Evolutionary conservation across 2,329 filamentous ascomycete genomes (phyloP).

Genomic region (Davidsoniella neocaledoniae): DNA sequence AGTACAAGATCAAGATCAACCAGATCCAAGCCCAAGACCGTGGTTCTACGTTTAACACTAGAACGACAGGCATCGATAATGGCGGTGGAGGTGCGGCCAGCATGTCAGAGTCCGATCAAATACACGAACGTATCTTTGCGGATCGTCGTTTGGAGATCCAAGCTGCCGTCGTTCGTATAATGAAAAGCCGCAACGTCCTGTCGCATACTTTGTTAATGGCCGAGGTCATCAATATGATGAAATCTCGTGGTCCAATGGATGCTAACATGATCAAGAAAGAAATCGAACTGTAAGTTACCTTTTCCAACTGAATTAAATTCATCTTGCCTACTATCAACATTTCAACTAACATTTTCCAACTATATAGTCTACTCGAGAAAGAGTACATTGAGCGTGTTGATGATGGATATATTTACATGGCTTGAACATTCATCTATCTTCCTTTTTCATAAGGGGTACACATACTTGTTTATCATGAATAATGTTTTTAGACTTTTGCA

Average conservation of each 20-base stretch:
- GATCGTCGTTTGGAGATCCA: conserved; percentile 94
- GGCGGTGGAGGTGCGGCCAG: conserved; percentile 43
- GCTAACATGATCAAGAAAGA: conserved; percentile 85
- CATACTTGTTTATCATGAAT: too few species aligned
- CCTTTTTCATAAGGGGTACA: too few species aligned
- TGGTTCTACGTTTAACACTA: background rate
- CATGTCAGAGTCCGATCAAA: conserved; percentile 61
- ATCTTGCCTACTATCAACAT: background rate
- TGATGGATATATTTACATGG: conserved; percentile 53
- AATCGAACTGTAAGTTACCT: conserved; percentile 63
- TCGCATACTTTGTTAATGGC: conserved; percentile 73
- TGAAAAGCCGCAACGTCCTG: conserved; percentile 87
- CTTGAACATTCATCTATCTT: conserved; percentile 24
- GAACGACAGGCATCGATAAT: background rate
- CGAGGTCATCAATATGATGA: conserved; percentile 84
- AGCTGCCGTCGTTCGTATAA: conserved; percentile 87
- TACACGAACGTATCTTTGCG: conserved; percentile 73
- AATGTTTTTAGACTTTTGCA: too few species aligned
- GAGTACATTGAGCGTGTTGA: conserved; percentile 78
- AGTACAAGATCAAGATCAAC: conserved; percentile 45
- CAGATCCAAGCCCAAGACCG: background rate
- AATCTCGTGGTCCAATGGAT: conserved; percentile 70
- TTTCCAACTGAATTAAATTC: background rate
- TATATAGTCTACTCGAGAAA: conserved; percentile 67
- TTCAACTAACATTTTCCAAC: conserved; percentile 16